Percentiles rank a stretch among this genome's conserved stretches.
These are phyloP conservation scores for Chlamydomonas reinhardtii DNA, from an alignment of 163 green algal species.

Conservation along the genomic window DNA sequence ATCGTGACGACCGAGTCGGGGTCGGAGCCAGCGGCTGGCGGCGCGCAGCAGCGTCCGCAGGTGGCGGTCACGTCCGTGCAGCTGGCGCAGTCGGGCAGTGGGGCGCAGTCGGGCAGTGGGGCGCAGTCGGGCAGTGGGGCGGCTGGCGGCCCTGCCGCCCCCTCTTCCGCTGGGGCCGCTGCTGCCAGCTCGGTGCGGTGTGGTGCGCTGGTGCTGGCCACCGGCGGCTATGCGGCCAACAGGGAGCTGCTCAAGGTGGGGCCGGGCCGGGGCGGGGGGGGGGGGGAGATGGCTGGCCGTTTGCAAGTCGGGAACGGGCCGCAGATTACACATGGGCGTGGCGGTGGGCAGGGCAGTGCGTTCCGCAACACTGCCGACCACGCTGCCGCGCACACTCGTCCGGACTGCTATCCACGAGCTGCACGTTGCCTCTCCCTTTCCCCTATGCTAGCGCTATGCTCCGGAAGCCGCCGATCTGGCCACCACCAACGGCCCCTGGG, in stretches of 20 bases:
- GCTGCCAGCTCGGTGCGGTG: neutral
- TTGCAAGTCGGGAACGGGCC: neutral
- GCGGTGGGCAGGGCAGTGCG: no score
- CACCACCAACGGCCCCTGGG: slow-evolving; percentile 91
- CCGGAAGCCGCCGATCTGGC: slow-evolving; percentile 64
- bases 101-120: no score
- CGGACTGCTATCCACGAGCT: no score
- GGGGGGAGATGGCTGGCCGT: neutral
- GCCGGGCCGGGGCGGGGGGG: no score
- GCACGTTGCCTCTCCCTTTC: no score
- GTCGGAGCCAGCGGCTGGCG: slow-evolving; percentile 6
- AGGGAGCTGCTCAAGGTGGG: slow-evolving; percentile 64
- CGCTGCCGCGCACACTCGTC: no score
- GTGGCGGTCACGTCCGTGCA: neutral
- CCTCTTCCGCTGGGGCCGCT: neutral
- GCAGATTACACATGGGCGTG: no score
- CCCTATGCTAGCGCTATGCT: neutral
- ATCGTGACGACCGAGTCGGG: neutral
- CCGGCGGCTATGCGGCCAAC: slow-evolving; percentile 80
- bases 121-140: neutral
- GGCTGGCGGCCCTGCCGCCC: neutral
- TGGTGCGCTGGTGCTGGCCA: slow-evolving; percentile 77
- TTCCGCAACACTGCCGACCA: no score
- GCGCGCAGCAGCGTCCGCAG: no score
- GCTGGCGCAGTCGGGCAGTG: neutral